Base-by-base conservation (phyloP, 2,329 filamentous ascomycete species). In the Didymella arachidicola region DNA sequence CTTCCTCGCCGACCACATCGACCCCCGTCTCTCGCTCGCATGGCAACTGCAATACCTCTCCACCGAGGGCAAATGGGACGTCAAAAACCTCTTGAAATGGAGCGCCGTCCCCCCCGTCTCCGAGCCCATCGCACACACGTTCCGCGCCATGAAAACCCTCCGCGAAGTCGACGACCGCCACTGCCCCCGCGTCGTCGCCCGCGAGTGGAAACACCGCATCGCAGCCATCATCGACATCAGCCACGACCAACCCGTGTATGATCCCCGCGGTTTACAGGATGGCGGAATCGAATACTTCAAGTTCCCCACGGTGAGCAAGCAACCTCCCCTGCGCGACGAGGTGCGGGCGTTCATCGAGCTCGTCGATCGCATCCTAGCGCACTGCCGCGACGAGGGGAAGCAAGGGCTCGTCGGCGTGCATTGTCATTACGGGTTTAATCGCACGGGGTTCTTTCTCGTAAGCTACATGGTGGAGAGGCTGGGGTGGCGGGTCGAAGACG, bases 1-100 rank as follows among this genome's bases (percentile, higher is more conserved):
- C 62, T 98, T 98, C 70, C 83, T 97, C 27, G 83, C 87, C 18
- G 82, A 84, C 3, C 85, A 92, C 68, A 83, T 97, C 53, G 93
- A 93, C 10, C 84, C 87, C 10, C 87, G 93, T 8, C 84, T 97
- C 14, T 91, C 88, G 1, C 86, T 94, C 27, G 91, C 89, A 42
- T 98, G 94, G 93, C 94, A 98, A 77, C 82, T 98, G 16, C 90
- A 94, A 68, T 89, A 95, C 69, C 86, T 98, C 25, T 92, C 90
- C 2, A 92, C 90, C 1, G 91, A 93, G 66, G 93, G 93, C 3
- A 98, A 98, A 79, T 98, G 94, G 94, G 94, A 97, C 72, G 92
- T 98, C 66, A 98, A 98, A 79, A 98, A 98, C 71, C 83, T 97
- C 11, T 87, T 86, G 59, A 98, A 98, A 73, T 98, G 94, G 94